phyloP scores from a whole-genome alignment of 805 yeast genomes.

The Metschnikowia anglica region DNA sequence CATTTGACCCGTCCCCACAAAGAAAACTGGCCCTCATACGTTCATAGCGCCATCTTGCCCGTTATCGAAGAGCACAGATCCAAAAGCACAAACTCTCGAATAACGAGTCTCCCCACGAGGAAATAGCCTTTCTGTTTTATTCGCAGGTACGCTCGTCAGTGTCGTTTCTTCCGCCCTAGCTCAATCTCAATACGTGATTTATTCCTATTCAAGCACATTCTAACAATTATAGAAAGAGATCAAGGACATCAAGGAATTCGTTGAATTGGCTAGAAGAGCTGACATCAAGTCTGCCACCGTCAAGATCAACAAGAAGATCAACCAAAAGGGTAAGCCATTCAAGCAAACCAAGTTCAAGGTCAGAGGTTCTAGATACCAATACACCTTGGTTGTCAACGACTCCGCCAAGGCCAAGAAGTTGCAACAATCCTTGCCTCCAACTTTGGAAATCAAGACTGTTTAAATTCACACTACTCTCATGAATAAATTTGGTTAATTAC shows the following conservation, averaged over 20 bases:
- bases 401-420: constrained; percentile 96
- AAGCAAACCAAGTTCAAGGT: constrained; percentile 98
- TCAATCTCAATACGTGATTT: too few species aligned
- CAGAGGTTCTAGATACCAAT: constrained; percentile 91
- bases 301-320: constrained; percentile 85
- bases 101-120: too few species aligned
- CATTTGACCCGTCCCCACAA: too few species aligned
- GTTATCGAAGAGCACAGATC: too few species aligned
- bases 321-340: constrained; percentile 78
- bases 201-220: constrained; percentile 11
- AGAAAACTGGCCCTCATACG: too few species aligned
- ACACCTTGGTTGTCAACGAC: constrained; percentile 94
- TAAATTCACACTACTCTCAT: constrained; percentile 23
- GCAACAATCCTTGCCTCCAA: constrained; percentile 96
- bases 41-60: too few species aligned
- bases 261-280: constrained; percentile 93
- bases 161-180: too few species aligned
- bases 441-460: constrained; percentile 64
- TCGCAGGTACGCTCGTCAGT: too few species aligned
- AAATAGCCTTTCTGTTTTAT: too few species aligned
- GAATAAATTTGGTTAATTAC: constrained; percentile 14
- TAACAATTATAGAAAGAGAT: constrained; percentile 58
- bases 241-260: constrained; percentile 95
- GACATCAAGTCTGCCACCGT: constrained; percentile 92
- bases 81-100: too few species aligned